These are phyloP conservation scores for Pseudofabraea citricarpa DNA, from an alignment of 2,329 filamentous ascomycete species.

Conservation along the genomic window DNA sequence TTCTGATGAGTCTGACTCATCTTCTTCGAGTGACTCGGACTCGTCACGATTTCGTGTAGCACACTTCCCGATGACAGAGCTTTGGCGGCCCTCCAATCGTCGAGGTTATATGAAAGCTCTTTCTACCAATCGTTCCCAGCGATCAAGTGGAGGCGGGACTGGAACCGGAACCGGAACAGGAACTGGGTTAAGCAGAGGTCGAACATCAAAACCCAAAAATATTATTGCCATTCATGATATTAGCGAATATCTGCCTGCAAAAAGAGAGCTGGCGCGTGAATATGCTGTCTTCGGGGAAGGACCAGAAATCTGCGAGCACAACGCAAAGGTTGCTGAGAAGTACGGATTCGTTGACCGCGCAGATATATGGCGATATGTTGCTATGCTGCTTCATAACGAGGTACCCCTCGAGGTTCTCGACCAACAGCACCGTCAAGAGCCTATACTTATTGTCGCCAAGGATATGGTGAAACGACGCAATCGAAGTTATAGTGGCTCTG, in stretches of 20 bases:
- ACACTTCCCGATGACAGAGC: slow-evolving; percentile 22
- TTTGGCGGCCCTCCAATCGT: slow-evolving; percentile 21
- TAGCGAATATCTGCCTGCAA: slow-evolving; percentile 69
- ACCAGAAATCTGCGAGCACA: slow-evolving; percentile 77
- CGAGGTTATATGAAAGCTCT: slow-evolving; percentile 20
- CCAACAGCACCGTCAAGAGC: slow-evolving; percentile 48
- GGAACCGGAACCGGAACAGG: slow-evolving; percentile 50
- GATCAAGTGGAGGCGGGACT: slow-evolving; percentile 26
- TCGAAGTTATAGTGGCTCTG: slow-evolving; percentile 34
- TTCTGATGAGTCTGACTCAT: slow-evolving; percentile 26
- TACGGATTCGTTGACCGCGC: slow-evolving; percentile 68
- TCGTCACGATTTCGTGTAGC: slow-evolving; percentile 25
- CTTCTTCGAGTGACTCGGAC: slow-evolving; percentile 29
- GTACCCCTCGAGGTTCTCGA: slow-evolving; percentile 64
- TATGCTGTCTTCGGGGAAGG: slow-evolving; percentile 84
- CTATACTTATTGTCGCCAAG: slow-evolving; percentile 59
- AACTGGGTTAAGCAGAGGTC: slow-evolving; percentile 25
- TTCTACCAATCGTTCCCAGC: slow-evolving; percentile 27
- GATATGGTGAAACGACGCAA: slow-evolving; percentile 42
- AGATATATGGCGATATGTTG: slow-evolving; percentile 79
- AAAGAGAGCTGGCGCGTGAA: slow-evolving; percentile 67
- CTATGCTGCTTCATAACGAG: slow-evolving; percentile 70
- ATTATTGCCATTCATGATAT: slow-evolving; percentile 70
- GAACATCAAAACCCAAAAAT: slow-evolving; percentile 50
- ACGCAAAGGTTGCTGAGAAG: slow-evolving; percentile 70